Conservation (phyloP, 2,329 filamentous ascomycete genomes). For the Hypoxylon sp. region DNA sequence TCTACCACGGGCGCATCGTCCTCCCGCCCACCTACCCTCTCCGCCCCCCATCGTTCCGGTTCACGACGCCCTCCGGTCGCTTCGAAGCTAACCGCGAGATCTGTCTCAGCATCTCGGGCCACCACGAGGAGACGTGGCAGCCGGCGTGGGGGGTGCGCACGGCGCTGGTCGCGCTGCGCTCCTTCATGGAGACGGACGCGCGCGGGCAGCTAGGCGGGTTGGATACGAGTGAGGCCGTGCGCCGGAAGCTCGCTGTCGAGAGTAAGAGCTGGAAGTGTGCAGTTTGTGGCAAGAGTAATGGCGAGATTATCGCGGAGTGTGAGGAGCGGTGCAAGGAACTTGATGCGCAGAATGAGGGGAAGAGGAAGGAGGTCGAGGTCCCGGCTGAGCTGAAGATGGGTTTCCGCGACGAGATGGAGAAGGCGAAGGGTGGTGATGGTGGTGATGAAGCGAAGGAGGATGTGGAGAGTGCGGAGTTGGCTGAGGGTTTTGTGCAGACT, state of each 20-base stretch:
- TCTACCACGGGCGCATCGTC: constrained; percentile 96
- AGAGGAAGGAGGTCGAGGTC: constrained; percentile 60
- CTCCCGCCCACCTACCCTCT: constrained; percentile 91
- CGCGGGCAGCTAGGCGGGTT: constrained; percentile 91
- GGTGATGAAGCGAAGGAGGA: constrained; percentile 50
- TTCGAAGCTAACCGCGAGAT: constrained; percentile 99
- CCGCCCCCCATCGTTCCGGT: constrained; percentile 94
- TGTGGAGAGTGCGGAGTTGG: constrained; percentile 62
- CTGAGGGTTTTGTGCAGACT: constrained; percentile 71
- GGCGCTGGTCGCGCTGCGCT: constrained; percentile 81
- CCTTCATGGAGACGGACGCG: constrained; percentile 93
- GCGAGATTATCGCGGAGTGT: constrained; percentile 79
- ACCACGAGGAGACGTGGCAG: constrained; percentile 99
- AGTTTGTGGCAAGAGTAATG: constrained; percentile 78
- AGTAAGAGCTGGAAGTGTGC: constrained; percentile 76
- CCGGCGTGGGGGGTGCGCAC: constrained; percentile 97
- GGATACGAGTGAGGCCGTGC: constrained; percentile 77
- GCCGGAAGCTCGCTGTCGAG: constrained; percentile 76
- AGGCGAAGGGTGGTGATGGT: constrained; percentile 44
- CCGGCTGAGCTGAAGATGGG: constrained; percentile 73
- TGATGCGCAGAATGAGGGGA: constrained; percentile 53
- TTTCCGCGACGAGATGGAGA: constrained; percentile 78
- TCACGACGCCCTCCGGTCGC: constrained; percentile 89
- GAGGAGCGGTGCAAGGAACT: constrained; percentile 61
- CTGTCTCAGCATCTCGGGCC: constrained; percentile 91